A percentile compares a stretch with the other conserved stretches of the same genome.
Conservation (phyloP, 768 basidiomycete species). For the Boletellus sp. region DNA sequence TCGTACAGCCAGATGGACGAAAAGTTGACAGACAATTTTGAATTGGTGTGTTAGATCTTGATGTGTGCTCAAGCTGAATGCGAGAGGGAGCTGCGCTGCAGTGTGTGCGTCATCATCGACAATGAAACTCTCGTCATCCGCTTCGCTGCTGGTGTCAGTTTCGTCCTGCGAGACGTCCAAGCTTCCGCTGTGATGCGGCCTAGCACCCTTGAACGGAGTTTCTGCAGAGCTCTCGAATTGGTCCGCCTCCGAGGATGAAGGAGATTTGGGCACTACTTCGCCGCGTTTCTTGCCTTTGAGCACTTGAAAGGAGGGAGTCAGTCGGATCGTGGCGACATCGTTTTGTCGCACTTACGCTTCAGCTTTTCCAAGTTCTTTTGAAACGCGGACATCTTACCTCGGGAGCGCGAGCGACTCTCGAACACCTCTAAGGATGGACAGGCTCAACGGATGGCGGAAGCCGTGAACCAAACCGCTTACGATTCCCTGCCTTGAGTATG, state of each 20-base stretch:
- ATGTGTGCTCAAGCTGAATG: conserved; percentile 78
- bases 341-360: conserved; percentile 43
- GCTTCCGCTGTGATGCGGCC: conserved; percentile 34
- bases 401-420: conserved; percentile 55
- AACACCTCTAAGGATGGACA: conserved; percentile 49
- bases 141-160: conserved; percentile 20
- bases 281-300: conserved; percentile 44
- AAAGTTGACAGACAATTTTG: conserved; percentile 85
- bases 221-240: conserved; percentile 25
- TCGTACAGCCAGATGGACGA: conserved; percentile 75
- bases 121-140: conserved; percentile 42
- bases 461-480: conserved; percentile 35
- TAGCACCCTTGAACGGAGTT: conserved; percentile 45
- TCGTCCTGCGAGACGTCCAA: conserved; percentile 37
- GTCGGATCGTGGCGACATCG: not conserved
- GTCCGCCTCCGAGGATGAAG: conserved; percentile 30
- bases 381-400: conserved; percentile 56
- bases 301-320: conserved; percentile 9
- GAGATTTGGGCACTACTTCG: conserved; percentile 27
- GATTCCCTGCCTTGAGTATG: conserved; percentile 45
- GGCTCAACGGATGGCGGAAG: not conserved
- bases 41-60: conserved; percentile 77
- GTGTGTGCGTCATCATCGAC: conserved; percentile 60
- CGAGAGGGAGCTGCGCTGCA: conserved; percentile 54
- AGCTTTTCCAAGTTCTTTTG: conserved; percentile 63